Percentiles rank a stretch among this genome's conserved stretches.
These are phyloP conservation scores for Aureobasidium sp. DNA, from an alignment of 2,329 filamentous ascomycete genomes.

Conservation along the genomic window DNA sequence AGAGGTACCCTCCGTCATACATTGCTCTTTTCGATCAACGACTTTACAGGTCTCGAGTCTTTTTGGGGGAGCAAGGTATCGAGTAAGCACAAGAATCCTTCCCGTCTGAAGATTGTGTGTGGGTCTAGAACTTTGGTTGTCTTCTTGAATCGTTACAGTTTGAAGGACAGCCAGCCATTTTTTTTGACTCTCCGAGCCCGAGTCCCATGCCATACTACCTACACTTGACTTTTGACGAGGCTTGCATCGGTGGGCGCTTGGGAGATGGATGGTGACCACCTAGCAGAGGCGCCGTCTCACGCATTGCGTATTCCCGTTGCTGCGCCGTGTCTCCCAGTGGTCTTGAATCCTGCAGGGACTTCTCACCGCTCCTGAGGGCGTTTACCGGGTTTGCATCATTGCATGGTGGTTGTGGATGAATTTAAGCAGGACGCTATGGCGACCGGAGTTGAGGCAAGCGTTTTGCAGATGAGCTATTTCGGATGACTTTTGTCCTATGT, in stretches of 20 bases:
- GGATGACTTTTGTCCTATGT: neutral
- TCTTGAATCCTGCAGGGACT: slow-evolving; percentile 11
- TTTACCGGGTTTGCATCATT: slow-evolving; percentile 19
- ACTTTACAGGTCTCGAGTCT: slow-evolving; percentile 15
- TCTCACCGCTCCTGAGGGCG: slow-evolving; percentile 16
- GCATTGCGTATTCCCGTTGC: neutral
- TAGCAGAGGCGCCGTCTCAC: slow-evolving; percentile 5
- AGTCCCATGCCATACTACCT: neutral
- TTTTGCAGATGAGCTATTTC: neutral
- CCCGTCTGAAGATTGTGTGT: slow-evolving; percentile 9
- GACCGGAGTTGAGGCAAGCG: neutral
- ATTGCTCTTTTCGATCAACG: slow-evolving; percentile 18
- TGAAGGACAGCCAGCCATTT: slow-evolving; percentile 8
- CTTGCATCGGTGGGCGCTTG: slow-evolving; percentile 18
- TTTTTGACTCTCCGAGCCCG: neutral
- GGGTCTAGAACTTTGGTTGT: slow-evolving; percentile 7
- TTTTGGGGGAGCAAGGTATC: too few species aligned
- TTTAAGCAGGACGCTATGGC: slow-evolving; percentile 9
- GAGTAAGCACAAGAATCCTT: neutral
- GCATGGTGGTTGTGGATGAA: slow-evolving; percentile 12
- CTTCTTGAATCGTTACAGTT: slow-evolving; percentile 11
- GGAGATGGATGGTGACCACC: neutral
- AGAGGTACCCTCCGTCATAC: neutral
- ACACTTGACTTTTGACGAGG: slow-evolving; percentile 9
- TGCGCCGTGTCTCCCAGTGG: neutral